These are phyloP conservation scores for Pythium phragmitis DNA, from an alignment of 352 stramenopile species.

Conservation along the genomic window DNA sequence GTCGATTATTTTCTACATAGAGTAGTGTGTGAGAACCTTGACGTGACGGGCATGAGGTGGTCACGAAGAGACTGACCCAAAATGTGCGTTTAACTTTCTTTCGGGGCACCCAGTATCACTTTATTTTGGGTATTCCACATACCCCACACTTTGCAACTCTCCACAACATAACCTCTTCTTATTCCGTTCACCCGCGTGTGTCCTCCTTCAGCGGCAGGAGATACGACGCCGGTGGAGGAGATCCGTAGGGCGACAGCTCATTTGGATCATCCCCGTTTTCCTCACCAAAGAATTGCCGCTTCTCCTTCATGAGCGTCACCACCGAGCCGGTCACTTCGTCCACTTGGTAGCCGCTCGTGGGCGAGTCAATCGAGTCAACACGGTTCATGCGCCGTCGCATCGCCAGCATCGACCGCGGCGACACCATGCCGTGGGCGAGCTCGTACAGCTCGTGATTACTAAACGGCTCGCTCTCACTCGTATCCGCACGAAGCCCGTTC, in stretches of 20 bases:
- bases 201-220: constrained; percentile 20
- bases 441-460: constrained; percentile 82
- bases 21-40: neutral
- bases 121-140: constrained; percentile 5
- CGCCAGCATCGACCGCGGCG: constrained; percentile 59
- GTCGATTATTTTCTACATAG: too few relatives aligned
- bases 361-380: constrained; percentile 76
- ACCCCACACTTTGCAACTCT: neutral
- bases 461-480: constrained; percentile 28
- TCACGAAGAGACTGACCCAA: too few relatives aligned
- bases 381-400: constrained; percentile 66
- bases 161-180: neutral
- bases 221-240: constrained; percentile 17
- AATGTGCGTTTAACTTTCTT: neutral
- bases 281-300: constrained; percentile 24
- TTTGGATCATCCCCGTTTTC: constrained; percentile 16
- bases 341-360: constrained; percentile 35
- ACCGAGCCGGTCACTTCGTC: constrained; percentile 25
- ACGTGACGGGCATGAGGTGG: neutral
- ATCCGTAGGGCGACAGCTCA: constrained; percentile 27
- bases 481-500: constrained; percentile 1
- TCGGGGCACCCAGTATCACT: neutral
- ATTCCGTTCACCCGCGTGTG: constrained; percentile 8
- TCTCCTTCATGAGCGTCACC: constrained; percentile 1
- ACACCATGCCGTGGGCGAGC: constrained; percentile 75